phyloP scores from a whole-genome alignment of 1,139 yeast genomes.

The Yamadazyma atmosphaerica region DNA sequence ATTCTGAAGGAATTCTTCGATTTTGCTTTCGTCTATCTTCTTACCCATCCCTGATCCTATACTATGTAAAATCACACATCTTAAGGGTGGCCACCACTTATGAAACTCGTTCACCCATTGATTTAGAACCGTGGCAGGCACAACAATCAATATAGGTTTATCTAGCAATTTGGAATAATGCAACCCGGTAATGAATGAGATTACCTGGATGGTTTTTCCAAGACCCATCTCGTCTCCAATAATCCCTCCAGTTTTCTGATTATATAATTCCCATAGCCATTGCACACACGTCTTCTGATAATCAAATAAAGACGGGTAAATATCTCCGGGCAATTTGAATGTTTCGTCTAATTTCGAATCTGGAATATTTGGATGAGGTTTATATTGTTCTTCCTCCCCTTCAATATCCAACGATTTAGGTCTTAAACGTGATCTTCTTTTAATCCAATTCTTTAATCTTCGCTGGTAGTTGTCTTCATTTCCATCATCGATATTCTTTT shows the following conservation, averaged over 20 bases:
- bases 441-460: conserved; percentile 61
- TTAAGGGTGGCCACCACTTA: conserved; percentile 96
- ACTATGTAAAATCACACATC: conserved; percentile 85
- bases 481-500: conserved; percentile 71
- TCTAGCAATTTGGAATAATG: conserved; percentile 76
- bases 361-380: conserved; percentile 74
- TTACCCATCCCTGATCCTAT: conserved; percentile 85
- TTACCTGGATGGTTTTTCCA: conserved; percentile 92
- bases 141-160: conserved; percentile 83
- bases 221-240: conserved; percentile 98
- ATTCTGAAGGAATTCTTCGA: conserved; percentile 48
- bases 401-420: not conserved
- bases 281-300: conserved; percentile 93
- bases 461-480: conserved; percentile 61
- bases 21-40: conserved; percentile 46
- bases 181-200: conserved; percentile 85
- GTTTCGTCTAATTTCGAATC: conserved; percentile 73
- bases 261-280: conserved; percentile 77
- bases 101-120: conserved; percentile 98
- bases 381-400: conserved; percentile 61
- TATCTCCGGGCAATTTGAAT: conserved; percentile 85
- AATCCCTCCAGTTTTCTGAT: conserved; percentile 90
- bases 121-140: conserved; percentile 93
- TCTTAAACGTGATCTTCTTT: conserved; percentile 28
- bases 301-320: conserved; percentile 81